Evolutionary conservation across 306 rosid species (phyloP).

Genomic region (Quercus suber): DNA sequence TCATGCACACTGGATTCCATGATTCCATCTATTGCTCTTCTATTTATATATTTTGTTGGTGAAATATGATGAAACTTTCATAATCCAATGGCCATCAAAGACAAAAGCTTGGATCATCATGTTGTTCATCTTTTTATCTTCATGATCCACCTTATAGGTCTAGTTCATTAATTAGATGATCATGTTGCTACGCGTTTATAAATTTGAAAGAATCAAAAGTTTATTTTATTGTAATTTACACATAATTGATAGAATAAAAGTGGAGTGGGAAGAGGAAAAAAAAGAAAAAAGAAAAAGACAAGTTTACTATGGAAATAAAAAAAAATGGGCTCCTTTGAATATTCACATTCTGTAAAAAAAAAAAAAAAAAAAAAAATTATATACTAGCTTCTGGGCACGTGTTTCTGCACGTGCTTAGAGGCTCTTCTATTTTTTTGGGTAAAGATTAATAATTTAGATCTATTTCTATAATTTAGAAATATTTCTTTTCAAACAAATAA

Average conservation of each 20-base stretch:
- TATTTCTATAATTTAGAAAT: no score
- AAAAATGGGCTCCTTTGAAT: no score
- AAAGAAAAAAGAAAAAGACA: not conserved
- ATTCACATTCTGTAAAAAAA: no score
- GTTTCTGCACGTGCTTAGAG: fast-evolving
- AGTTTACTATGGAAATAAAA: no score
- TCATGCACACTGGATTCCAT: conserved; percentile 32
- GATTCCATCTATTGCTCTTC: conserved; percentile 24
- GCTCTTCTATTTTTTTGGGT: fast-evolving
- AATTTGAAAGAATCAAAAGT: conserved; percentile 12
- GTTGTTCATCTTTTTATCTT: not conserved
- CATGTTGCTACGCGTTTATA: conserved; percentile 8
- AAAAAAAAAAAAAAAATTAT: no score
- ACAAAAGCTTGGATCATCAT: no score
- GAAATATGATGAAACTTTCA: not conserved
- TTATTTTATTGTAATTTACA: not conserved
- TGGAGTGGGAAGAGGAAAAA: not conserved
- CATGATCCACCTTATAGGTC: conserved; percentile 5
- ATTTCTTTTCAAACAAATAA: no score
- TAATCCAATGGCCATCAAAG: not conserved
- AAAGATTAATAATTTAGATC: no score
- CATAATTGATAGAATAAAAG: no score
- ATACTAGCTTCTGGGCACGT: no score
- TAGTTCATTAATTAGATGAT: not conserved
- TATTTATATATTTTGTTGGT: not conserved